Base-by-base conservation (phyloP, 2,329 filamentous ascomycete genomes). In the Cladosporium sp. region DNA sequence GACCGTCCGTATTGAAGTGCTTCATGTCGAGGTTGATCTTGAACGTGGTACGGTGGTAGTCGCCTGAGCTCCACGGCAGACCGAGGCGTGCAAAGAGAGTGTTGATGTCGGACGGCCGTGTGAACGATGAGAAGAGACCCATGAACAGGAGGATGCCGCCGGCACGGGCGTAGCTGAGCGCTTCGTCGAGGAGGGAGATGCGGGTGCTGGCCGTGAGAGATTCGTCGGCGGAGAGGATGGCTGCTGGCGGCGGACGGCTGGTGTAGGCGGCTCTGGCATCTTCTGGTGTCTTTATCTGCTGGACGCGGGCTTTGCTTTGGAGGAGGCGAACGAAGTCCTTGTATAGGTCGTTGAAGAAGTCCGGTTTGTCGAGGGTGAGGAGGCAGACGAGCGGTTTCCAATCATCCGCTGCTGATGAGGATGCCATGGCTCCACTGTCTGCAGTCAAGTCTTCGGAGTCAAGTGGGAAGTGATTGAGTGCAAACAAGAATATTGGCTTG, bases 11-110 rank as follows among this genome's bases (percentile, higher is more conserved):
- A n/a, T 56, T 38, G 17, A 55, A 37, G 8, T 45, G 51, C 11
- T 18, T 22, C 30, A 53, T 51, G 27, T 36, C 49, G 15, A 19
- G n/a, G 34, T 60, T 60, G 51, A 59, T 12, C 12, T 50, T 29
- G 52, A 56, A 44, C 3, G 54, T 55, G 2, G 58, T 54, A 32
- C 58, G 58, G 27, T 60, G 54, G 48, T 59, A 60, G 20, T 58
- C 53, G 32, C 57, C 56, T 3, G 37, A 50, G 19, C 43, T 15
- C 57, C 58, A 59, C n/a, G 56, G 51, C 19, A 59, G 47, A 15
- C 38, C 51, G 19, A 61, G 40, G 4, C 38, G 37, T n/a, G 47
- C 37, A 44, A 61, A 61, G 36, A 61, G 47, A 13, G 20, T 39
- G 15, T 44, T 48, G 48, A 57, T 43, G 13, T 55, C 38, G 11